Evolutionary conservation across 2,329 filamentous ascomycete genomes (phyloP), one percentile per base, ranked within the genome.

Genomic region (Celoporthe dispersa): DNA sequence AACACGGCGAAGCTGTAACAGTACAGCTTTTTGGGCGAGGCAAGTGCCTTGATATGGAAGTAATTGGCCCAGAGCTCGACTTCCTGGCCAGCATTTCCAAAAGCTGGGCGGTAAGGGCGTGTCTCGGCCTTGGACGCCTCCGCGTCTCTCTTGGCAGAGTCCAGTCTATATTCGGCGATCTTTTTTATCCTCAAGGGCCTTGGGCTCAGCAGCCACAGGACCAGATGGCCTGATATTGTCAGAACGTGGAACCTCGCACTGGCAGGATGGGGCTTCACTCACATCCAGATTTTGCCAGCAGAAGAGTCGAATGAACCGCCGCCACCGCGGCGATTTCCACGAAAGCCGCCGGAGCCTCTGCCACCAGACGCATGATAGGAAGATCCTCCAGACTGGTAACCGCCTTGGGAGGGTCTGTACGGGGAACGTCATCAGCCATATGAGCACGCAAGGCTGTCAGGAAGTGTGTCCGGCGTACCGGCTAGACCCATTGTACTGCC

Each of bases 11-110:
- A 57, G 14, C 53, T 57, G 53, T 57, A 57, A 9, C 28, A 28
- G 53, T 31, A 57, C 53, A 57, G 53, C 53, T 57, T 57, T 28
- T 31, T 57, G 12, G 28, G 53, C 25, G 53, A 74, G 0, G 78
- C 74, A 55, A 80, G 80, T 9, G 84, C 72, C 8, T 79, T 74
- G 63, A 89, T 69, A 1, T 78, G 78, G 73, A 87, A 88, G 73
- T 86, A 88, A 75, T 89, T 89, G 5, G 86, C 79, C 85, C 85
- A 88, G 0, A 89, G 78, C 1, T 78, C 74, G 2, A 86, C 81
- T 0, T 75, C 60, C 1, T 62, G 76, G 4, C 87, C 87, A 6
- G 73, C 73, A 33, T 11, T 19, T 33, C 53, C 53, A 57, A 57
- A 57, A 7, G 53, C 53, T 12, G 53, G 53, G 28, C 53, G 53